These are phyloP conservation scores for Asparagopsis taxiformis DNA, from an alignment of 31 red algal species.

Conservation along the genomic window DNA sequence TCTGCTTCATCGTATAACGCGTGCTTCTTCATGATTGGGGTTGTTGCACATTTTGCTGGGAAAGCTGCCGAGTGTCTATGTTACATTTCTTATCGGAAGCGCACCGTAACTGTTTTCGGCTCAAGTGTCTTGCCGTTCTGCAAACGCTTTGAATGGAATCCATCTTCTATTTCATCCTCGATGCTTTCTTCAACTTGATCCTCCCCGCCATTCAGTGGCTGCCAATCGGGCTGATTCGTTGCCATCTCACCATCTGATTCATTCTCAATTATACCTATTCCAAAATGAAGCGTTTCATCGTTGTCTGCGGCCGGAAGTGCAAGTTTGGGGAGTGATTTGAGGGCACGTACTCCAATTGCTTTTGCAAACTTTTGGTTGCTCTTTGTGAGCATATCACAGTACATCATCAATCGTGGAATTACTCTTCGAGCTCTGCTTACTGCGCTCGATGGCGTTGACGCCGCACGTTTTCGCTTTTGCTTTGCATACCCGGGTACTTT, in stretches of 20 bases:
- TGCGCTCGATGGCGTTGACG: background rate
- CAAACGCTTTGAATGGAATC: too few species aligned
- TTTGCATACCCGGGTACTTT: conserved; percentile 10
- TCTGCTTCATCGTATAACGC: conserved; percentile 81
- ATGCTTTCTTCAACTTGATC: too few species aligned
- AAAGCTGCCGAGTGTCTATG: background rate
- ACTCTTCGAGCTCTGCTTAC: conserved; percentile 6
- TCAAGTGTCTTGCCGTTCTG: too few species aligned
- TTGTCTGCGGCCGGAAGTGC: background rate
- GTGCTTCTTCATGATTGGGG: conserved; percentile 2
- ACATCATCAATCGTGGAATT: conserved; percentile 1
- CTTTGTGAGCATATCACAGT: conserved; percentile 10
- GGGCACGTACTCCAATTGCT: conserved; percentile 7
- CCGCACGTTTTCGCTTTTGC: background rate
- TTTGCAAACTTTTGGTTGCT: conserved; percentile 1
- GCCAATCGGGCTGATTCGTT: too few species aligned
- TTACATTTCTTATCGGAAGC: background rate
- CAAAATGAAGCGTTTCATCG: conserved; percentile 2
- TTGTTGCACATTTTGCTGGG: background rate
- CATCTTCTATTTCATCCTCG: too few species aligned
- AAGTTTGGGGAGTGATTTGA: background rate
- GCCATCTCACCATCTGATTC: too few species aligned
- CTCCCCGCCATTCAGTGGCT: too few species aligned
- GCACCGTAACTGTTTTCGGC: background rate
- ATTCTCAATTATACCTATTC: background rate